phyloP scores from a whole-genome alignment of 2,329 filamentous ascomycete species.

The Geosmithia morbida region DNA sequence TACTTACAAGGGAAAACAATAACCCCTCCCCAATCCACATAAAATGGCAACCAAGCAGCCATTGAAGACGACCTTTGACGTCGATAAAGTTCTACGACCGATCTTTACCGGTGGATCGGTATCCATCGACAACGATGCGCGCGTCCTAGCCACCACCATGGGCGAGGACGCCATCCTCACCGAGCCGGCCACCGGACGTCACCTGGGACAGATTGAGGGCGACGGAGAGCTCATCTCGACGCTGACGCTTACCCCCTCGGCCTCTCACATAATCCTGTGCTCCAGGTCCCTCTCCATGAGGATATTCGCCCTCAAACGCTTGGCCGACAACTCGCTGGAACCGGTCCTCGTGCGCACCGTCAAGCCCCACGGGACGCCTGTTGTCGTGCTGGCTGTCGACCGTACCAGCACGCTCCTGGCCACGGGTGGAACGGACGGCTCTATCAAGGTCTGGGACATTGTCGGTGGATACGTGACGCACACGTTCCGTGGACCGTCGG shows the following conservation, averaged over 20 bases:
- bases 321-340: slow-evolving; percentile 38
- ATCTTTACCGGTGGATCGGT: slow-evolving; percentile 89
- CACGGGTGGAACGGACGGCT: slow-evolving; percentile 84
- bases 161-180: slow-evolving; percentile 86
- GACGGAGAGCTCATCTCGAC: slow-evolving; percentile 72
- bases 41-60: slow-evolving; percentile 47
- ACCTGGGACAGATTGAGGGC: slow-evolving; percentile 77
- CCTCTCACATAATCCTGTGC: slow-evolving; percentile 77
- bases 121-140: slow-evolving; percentile 66
- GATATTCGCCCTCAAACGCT: slow-evolving; percentile 60
- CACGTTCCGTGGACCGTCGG: slow-evolving; percentile 85
- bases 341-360: slow-evolving; percentile 61
- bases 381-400: slow-evolving; percentile 76
- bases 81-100: slow-evolving; percentile 69
- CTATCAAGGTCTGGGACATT: slow-evolving; percentile 96
- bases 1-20: background rate
- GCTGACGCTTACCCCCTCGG: slow-evolving; percentile 70
- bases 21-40: background rate
- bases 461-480: slow-evolving; percentile 82
- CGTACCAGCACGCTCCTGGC: slow-evolving; percentile 78
- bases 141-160: slow-evolving; percentile 75
- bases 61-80: slow-evolving; percentile 80
- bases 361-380: slow-evolving; percentile 82
- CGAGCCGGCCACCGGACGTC: slow-evolving; percentile 66
- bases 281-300: slow-evolving; percentile 94